Evolutionary conservation across 306 rosid species (phyloP).

Genomic region (Malus orientalis): DNA sequence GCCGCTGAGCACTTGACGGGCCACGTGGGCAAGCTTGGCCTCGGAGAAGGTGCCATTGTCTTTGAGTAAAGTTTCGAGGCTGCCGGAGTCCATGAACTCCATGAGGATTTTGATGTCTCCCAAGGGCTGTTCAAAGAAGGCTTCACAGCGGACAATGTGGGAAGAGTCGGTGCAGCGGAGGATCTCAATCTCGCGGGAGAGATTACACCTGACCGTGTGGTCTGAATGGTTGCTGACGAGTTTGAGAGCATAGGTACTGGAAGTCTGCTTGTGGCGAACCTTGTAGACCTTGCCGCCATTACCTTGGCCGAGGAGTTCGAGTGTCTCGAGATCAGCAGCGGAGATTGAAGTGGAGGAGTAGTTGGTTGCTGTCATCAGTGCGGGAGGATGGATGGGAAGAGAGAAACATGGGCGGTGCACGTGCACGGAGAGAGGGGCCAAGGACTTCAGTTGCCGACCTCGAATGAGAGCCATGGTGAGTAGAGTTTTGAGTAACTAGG

Average conservation of each 20-base stretch:
- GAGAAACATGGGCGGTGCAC: slow-evolving; percentile 19
- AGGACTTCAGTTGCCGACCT: neutral
- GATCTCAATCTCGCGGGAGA: slow-evolving; percentile 54
- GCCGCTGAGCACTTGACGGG: slow-evolving; percentile 61
- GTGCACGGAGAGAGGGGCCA: slow-evolving; percentile 30
- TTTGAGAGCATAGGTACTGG: slow-evolving; percentile 48
- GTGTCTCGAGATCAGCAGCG: slow-evolving; percentile 42
- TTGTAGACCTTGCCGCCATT: slow-evolving; percentile 88
- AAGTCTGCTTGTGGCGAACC: slow-evolving; percentile 62
- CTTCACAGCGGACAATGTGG: slow-evolving; percentile 42
- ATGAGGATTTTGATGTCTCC: slow-evolving; percentile 73
- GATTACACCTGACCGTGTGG: slow-evolving; percentile 47
- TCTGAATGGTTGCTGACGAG: slow-evolving; percentile 46
- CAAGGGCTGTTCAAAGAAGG: slow-evolving; percentile 62
- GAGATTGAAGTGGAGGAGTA: slow-evolving; percentile 14
- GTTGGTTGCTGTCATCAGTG: neutral
- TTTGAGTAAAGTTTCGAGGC: slow-evolving; percentile 38
- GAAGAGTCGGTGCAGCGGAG: slow-evolving; percentile 82
- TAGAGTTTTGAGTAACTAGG: neutral
- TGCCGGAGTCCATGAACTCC: slow-evolving; percentile 75
- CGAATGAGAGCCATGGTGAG: neutral
- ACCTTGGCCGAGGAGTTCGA: slow-evolving; percentile 76
- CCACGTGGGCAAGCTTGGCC: slow-evolving; percentile 35
- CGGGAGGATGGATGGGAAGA: neutral
- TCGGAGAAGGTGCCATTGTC: slow-evolving; percentile 53